These are phyloP conservation scores for Ceratocystis papillata DNA, from an alignment of 2,329 filamentous ascomycete species.

Conservation along the genomic window DNA sequence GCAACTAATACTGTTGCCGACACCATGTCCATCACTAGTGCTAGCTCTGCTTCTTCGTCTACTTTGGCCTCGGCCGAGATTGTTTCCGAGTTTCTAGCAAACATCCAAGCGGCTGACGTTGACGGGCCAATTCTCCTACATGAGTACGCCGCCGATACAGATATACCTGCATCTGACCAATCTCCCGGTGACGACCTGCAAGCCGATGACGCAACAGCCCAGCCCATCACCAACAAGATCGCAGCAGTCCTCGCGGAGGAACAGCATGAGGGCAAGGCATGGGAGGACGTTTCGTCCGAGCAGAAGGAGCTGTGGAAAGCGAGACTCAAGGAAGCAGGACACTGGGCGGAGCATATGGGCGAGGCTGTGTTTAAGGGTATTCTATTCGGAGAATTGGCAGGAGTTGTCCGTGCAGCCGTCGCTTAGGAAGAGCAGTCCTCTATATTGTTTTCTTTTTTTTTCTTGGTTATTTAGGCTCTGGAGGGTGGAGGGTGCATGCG, in stretches of 20 bases:
- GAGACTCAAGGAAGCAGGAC: conserved; percentile 56
- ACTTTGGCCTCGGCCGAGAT: conserved; percentile 13
- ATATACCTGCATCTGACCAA: not conserved
- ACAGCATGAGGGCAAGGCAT: conserved; percentile 48
- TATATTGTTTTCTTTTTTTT: not conserved
- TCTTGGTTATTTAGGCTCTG: not conserved
- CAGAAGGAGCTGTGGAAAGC: conserved; percentile 60
- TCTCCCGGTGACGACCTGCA: not conserved
- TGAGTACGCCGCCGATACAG: not conserved
- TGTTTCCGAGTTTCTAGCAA: conserved; percentile 18
- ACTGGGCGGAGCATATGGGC: conserved; percentile 70
- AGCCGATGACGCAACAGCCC: not conserved
- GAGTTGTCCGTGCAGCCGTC: conserved; percentile 45
- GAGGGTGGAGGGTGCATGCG: too few relatives aligned
- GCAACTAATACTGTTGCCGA: conserved; percentile 10
- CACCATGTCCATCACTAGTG: not conserved
- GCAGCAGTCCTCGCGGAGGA: conserved; percentile 38
- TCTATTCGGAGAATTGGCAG: conserved; percentile 63
- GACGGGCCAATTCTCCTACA: conserved; percentile 18
- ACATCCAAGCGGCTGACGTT: conserved; percentile 15
- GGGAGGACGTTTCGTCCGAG: conserved; percentile 56
- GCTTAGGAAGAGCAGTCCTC: conserved; percentile 28
- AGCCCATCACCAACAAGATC: not conserved
- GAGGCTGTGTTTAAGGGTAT: conserved; percentile 67
- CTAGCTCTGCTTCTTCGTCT: not conserved